A percentile compares a stretch with the other conserved stretches of the same genome.
These are phyloP conservation scores for Heliamphora pulchella DNA, from an alignment of 179 eudicot genomes.

Conservation along the genomic window DNA sequence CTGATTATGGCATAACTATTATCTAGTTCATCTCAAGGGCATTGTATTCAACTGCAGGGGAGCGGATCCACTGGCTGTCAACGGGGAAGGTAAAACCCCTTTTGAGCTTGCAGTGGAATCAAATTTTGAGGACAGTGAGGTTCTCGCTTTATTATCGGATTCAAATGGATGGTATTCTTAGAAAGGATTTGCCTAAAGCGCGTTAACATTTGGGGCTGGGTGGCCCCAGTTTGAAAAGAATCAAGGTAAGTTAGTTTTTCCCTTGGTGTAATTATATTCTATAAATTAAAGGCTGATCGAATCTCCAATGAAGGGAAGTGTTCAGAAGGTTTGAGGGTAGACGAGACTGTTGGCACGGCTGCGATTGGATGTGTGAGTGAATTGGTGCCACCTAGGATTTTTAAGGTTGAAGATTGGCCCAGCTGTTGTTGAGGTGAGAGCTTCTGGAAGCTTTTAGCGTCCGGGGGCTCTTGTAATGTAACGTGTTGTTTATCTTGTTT, in stretches of 20 bases:
- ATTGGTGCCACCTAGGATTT: not conserved
- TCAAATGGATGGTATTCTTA: constrained; percentile 30
- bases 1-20: not conserved
- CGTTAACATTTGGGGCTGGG: constrained; percentile 10
- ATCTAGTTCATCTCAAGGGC: not conserved
- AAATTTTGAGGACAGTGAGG: not conserved
- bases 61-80: constrained; percentile 57
- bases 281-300: not conserved
- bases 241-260: not conserved
- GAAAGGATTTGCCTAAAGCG: constrained; percentile 12
- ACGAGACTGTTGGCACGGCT: not conserved
- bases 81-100: constrained; percentile 52
- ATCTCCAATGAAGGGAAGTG: not conserved
- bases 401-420: not conserved
- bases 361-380: not conserved
- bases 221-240: constrained; percentile 10
- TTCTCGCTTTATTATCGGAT: constrained; percentile 28
- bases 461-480: constrained; percentile 13
- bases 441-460: constrained; percentile 12
- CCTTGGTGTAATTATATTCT: constrained; percentile 13
- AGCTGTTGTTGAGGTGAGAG: constrained; percentile 16
- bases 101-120: constrained; percentile 50
- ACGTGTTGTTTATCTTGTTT: constrained; percentile 13
- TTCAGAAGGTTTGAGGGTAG: constrained; percentile 4
- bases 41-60: constrained; percentile 46